Evolutionary conservation across 164 flowering plant species (phyloP).

Genomic region (Saururus chinensis): DNA sequence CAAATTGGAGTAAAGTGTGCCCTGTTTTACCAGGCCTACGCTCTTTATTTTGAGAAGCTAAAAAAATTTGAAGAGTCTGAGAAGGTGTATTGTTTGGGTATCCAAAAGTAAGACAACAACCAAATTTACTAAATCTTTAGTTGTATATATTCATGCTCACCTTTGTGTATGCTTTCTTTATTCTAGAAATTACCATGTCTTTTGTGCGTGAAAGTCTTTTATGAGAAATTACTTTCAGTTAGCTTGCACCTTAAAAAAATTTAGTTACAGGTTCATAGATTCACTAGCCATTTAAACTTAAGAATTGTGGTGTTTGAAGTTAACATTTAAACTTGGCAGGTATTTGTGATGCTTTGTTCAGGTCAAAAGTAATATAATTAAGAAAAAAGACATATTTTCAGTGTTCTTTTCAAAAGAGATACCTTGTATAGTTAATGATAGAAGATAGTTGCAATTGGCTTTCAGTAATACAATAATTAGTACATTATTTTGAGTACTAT

Average conservation of each 20-base stretch:
- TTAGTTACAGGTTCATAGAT: not conserved
- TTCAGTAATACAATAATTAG: too few species aligned
- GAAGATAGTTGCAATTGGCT: too few species aligned
- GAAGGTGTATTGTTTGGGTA: constrained; percentile 70
- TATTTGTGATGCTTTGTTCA: too few species aligned
- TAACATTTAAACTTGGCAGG: too few species aligned
- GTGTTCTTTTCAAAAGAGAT: too few species aligned
- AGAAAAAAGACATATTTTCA: too few species aligned
- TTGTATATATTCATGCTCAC: not conserved
- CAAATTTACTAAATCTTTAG: not conserved
- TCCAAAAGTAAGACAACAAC: constrained; percentile 51
- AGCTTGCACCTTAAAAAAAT: not conserved
- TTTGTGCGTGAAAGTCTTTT: too few species aligned
- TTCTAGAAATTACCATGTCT: too few species aligned
- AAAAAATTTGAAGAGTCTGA: constrained; percentile 86
- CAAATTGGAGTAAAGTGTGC: constrained; percentile 55
- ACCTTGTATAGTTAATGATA: too few species aligned
- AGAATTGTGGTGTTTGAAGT: too few species aligned
- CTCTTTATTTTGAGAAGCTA: constrained; percentile 72
- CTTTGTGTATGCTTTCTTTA: not conserved
- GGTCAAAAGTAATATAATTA: too few species aligned
- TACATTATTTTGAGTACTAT: too few species aligned
- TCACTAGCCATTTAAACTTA: not conserved
- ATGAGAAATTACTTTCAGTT: not conserved
- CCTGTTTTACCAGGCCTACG: constrained; percentile 87